Evolutionary conservation across 225 moss, liverwort and hornwort species (phyloP).

Genomic region (Pseudoscleropodium purum): DNA sequence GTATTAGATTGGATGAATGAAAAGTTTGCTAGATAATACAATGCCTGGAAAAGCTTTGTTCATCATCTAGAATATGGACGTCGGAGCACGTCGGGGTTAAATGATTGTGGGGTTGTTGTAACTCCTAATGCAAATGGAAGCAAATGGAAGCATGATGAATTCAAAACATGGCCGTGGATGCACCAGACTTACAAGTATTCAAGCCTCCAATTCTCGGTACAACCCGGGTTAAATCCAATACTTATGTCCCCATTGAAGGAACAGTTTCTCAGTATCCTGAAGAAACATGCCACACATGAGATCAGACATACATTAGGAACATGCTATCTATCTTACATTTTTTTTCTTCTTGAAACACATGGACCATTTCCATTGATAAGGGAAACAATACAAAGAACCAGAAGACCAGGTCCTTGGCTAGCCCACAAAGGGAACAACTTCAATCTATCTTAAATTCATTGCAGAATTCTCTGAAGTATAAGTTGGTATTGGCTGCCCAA

Average conservation of each 20-base stretch:
- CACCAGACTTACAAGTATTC: background rate
- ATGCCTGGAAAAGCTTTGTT: too few species aligned
- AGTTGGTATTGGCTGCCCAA: background rate
- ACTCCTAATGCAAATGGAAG: background rate
- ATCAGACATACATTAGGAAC: too few species aligned
- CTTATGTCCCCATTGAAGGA: background rate
- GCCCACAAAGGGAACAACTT: too few species aligned
- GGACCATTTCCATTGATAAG: too few species aligned
- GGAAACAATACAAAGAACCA: too few species aligned
- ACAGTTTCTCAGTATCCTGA: background rate
- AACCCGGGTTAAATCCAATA: background rate
- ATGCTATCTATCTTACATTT: background rate
- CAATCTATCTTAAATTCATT: too few species aligned
- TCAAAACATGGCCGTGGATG: background rate
- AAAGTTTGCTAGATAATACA: too few species aligned
- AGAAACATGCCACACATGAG: background rate
- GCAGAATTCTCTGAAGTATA: background rate
- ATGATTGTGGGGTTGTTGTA: background rate
- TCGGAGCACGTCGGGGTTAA: too few species aligned
- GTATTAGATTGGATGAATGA: too few species aligned
- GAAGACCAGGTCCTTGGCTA: too few species aligned
- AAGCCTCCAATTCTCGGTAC: rapidly evolving
- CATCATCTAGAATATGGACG: too few species aligned
- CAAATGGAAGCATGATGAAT: background rate
- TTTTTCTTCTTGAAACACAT: too few species aligned